Base-by-base conservation (phyloP, 75 land plant genomes). In the Pseudotsuga menziesii region DNA sequence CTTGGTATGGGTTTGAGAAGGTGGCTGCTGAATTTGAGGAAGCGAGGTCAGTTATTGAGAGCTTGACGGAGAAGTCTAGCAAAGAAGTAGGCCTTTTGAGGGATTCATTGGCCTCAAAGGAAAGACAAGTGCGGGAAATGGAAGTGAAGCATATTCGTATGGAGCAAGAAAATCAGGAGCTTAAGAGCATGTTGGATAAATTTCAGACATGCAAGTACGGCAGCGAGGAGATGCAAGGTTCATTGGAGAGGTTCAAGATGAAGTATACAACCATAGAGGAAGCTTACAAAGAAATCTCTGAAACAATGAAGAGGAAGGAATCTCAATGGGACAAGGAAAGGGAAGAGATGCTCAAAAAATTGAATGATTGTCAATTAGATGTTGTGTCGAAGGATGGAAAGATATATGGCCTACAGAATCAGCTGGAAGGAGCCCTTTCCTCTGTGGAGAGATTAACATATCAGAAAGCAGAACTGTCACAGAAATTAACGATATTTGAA, bases 111-210 rank as follows among this genome's bases (percentile, higher is more conserved):
- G 75, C 81, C 13, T 75, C 71, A 61, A 93, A 87, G 54, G 85
- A 87, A 25, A 76, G 69, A 22, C 83, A 81, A 36, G 17, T 80
- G 12, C 89, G 85, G n/a, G 95, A 91, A 73, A 75, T 75, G 72
- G 83, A 87, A 36, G 82, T 80, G 55, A 79, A 57, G 27, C 25
- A 57, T 2, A 5, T 17, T 3, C 81, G 76, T 3, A 60, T 91
- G n/a, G 88, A 91, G 76, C 81, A 80, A 80, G 93, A 89, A 35
- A 88, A 87, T 82, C 74, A 82, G 57, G 91, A 91, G 25, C 59
- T 93, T 54, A 54, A 32, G 27, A 57, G 19, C 27, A 81, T 83
- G 25, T 52, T 91, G 20, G 87, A 83, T 59, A 93, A 93, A 59
- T 76, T 81, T 13, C 88, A 81, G 76, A 88, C 83, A 76, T 84